Conservation (phyloP, 1,284 basidiomycete species). For the Cutaneotrichosporon sp. region DNA sequence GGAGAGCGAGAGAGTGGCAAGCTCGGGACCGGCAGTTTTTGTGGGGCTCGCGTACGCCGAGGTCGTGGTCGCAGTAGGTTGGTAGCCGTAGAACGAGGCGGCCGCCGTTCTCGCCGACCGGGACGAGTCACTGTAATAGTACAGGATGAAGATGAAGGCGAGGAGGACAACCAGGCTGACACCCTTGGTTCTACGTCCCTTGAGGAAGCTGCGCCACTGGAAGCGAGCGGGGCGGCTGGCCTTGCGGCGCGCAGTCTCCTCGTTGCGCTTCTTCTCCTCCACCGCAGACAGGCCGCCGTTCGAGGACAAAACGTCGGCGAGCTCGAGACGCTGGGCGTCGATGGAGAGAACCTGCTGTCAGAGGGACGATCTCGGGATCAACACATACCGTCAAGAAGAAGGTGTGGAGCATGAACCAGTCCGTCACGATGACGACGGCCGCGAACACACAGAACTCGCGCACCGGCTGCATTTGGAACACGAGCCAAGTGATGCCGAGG, state of each 20-base stretch:
- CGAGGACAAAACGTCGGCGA: constrained; percentile 49
- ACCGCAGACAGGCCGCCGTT: constrained; percentile 19
- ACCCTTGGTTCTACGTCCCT: constrained; percentile 74
- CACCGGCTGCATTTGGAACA: constrained; percentile 73
- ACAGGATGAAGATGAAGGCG: constrained; percentile 47
- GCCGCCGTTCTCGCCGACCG: constrained; percentile 26
- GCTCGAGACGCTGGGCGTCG: constrained; percentile 59
- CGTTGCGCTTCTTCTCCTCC: constrained; percentile 18
- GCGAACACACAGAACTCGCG: constrained; percentile 93
- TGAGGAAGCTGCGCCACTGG: constrained; percentile 57
- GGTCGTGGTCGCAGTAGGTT: constrained; percentile 28
- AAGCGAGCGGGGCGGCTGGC: constrained; percentile 11
- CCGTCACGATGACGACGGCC: constrained; percentile 88
- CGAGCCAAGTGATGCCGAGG: constrained; percentile 74
- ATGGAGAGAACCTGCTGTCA: constrained; percentile 56
- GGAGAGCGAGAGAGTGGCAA: constrained; percentile 36
- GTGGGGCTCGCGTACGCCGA: constrained; percentile 23
- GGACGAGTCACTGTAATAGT: constrained; percentile 48
- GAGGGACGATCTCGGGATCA: background rate
- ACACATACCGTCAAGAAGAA: constrained; percentile 58
- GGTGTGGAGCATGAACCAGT: constrained; percentile 72
- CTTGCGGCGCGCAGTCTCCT: constrained; percentile 18
- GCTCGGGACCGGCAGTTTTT: constrained; percentile 15
- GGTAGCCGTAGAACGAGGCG: constrained; percentile 47
- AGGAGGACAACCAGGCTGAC: constrained; percentile 69